Conservation (phyloP, 768 basidiomycete genomes). For the Cystobasidium ongulense region DNA sequence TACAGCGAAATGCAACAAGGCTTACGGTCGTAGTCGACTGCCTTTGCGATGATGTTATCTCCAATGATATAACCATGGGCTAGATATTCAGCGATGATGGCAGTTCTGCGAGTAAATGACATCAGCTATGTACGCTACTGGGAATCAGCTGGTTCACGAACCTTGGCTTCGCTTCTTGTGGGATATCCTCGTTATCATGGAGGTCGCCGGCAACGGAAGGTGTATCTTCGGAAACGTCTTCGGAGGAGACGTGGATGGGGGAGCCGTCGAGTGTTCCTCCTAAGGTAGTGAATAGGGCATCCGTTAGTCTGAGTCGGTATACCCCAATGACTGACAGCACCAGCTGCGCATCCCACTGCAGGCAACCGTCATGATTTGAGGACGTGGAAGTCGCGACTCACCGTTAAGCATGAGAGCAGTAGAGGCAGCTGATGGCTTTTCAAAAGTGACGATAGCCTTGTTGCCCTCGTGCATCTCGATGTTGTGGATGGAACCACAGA, state of each 20-base stretch:
- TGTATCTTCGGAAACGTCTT: slow-evolving; percentile 42
- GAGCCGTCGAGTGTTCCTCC: slow-evolving; percentile 69
- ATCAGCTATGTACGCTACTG: too few species aligned
- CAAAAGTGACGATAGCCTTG: slow-evolving; percentile 69
- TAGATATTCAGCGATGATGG: slow-evolving; percentile 87
- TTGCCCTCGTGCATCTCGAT: slow-evolving; percentile 46
- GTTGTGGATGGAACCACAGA: slow-evolving; percentile 67
- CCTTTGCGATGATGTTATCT: slow-evolving; percentile 62
- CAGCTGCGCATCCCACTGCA: slow-evolving; percentile 13
- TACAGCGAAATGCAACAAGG: not conserved
- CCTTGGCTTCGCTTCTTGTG: slow-evolving; percentile 62
- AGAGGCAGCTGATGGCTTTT: slow-evolving; percentile 71
- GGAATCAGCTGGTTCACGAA: not conserved
- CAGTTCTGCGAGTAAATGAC: slow-evolving; percentile 17
- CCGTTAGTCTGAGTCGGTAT: not conserved
- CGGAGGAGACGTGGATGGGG: slow-evolving; percentile 53
- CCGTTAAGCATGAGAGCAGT: slow-evolving; percentile 69
- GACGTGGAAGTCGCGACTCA: not conserved
- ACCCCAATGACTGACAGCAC: not conserved
- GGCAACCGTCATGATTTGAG: not conserved
- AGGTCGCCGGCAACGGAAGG: slow-evolving; percentile 26
- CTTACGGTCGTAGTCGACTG: slow-evolving; percentile 49
- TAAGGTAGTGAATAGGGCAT: slow-evolving; percentile 45
- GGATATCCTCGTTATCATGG: slow-evolving; percentile 36
- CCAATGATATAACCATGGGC: slow-evolving; percentile 77